Base-by-base conservation (phyloP, 2,329 filamentous ascomycete species). In the Monosporascus sp. region DNA sequence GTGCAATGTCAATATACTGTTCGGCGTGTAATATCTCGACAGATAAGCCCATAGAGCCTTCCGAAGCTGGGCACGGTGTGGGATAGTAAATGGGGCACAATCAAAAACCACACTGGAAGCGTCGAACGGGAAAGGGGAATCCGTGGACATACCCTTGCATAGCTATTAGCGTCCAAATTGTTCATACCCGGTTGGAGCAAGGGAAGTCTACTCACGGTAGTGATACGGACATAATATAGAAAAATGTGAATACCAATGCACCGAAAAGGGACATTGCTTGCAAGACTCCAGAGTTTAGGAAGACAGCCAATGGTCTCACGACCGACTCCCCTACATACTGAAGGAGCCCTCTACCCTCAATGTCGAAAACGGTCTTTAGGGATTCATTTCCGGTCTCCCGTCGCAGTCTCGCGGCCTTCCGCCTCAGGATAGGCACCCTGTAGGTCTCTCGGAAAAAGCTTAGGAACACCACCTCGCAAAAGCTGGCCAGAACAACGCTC, bases 381-480 rank as follows among this genome's bases (percentile, higher is more conserved):
- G 58, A 44, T 14, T 52, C 36, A 47, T 68, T 68, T 1, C 67
- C 68, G 2, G 66, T 68, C 48, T 69, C 69, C 5, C 36, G 44
- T 11, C 67, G 63, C 53, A 70, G 54, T 44, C 61, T 62, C 20
- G 64, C 65, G 6, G 70, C 77, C 50, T 74, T 68, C 3, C 71
- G 70, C 44, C 73, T 66, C 43, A 86, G 66, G 46, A 86, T 82
- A 1, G 74, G 69, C 41, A 82, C 74, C 60, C 77, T 79, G 66
- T 86, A 87, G 14, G 84, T 87, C 69, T 87, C 84, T 6, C 74
- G 68, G 60, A 81, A 82, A 60, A 70, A 76, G 0, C 69, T 68
- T 7, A 85, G 63, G 56, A 84, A 80, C 4, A 76, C 48, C 0
- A 80, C 35, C 64, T 82, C 80, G 56, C 77, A 80, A 2, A 71